These are phyloP conservation scores for Globisporangium yorkense DNA, from an alignment of 352 stramenopile species.

Conservation along the genomic window DNA sequence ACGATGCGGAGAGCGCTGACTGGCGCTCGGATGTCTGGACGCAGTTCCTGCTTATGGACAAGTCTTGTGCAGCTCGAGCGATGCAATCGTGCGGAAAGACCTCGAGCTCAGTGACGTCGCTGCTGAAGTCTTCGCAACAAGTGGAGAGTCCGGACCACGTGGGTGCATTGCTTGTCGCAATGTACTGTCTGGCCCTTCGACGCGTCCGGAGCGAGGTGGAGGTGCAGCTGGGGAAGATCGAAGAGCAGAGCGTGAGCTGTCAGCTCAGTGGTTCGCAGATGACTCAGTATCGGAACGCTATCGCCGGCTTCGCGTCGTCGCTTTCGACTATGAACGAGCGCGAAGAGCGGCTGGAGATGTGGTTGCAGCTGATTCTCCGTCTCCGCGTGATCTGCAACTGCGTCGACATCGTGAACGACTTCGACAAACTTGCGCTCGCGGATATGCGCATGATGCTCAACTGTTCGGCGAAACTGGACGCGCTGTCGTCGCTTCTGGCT, in stretches of 20 bases:
- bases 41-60: conserved; percentile 31
- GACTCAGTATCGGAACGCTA: conserved; percentile 59
- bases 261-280: conserved; percentile 40
- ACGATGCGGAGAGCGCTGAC: conserved; percentile 1
- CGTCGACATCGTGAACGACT: conserved; percentile 67
- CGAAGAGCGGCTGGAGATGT: conserved; percentile 53
- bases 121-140: conserved; percentile 36
- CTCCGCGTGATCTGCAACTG: conserved; percentile 77
- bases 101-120: conserved; percentile 25
- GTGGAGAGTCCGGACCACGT: conserved; percentile 26
- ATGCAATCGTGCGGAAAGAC: conserved; percentile 44
- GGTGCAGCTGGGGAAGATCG: conserved; percentile 65
- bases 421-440: conserved; percentile 69
- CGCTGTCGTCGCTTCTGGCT: conserved; percentile 43
- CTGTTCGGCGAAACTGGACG: conserved; percentile 62
- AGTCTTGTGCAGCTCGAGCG: conserved; percentile 30
- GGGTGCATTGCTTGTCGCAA: conserved; percentile 35
- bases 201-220: conserved; percentile 76
- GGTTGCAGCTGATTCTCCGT: conserved; percentile 60
- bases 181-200: conserved; percentile 58
- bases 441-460: conserved; percentile 52
- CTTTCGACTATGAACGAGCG: conserved; percentile 25
- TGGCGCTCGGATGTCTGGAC: conserved; percentile 16
- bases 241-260: conserved; percentile 77
- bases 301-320: conserved; percentile 48